phyloP scores from a whole-genome alignment of 2,329 filamentous ascomycete species.

The Paracoccidioides lutzii region DNA sequence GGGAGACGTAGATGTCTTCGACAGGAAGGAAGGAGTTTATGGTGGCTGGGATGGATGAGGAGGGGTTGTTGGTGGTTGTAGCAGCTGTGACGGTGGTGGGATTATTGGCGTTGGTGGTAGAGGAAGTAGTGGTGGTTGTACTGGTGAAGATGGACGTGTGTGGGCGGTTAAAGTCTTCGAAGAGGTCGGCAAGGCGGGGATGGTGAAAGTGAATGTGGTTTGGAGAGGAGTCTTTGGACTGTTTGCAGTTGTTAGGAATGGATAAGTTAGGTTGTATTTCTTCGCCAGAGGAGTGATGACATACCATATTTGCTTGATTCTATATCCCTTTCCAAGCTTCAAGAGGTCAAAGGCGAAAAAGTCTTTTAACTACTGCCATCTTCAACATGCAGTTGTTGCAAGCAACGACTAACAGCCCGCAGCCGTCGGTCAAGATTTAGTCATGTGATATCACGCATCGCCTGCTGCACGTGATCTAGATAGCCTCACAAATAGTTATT shows the following conservation, averaged over 20 bases:
- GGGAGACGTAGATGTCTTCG: conserved; percentile 49
- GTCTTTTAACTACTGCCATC: too few species aligned
- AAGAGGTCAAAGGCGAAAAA: too few species aligned
- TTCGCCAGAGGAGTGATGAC: not conserved
- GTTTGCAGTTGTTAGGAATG: conserved; percentile 2
- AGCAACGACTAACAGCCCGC: too few species aligned
- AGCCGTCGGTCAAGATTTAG: too few species aligned
- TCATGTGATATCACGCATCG: too few species aligned
- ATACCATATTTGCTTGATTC: conserved; percentile 15
- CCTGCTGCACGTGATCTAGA: too few species aligned
- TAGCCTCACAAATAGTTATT: too few species aligned
- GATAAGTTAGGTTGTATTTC: conserved; percentile 2
- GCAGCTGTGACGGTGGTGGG: not conserved
- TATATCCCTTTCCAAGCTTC: not conserved
- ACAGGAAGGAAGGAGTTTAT: conserved; percentile 32
- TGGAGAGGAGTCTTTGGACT: conserved; percentile 40
- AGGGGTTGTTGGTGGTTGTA: conserved; percentile 7
- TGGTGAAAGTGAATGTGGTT: conserved; percentile 38
- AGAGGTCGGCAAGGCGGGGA: conserved; percentile 36
- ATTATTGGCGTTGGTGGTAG: conserved; percentile 10
- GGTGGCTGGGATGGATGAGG: conserved; percentile 10
- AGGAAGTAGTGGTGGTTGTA: conserved; percentile 15
- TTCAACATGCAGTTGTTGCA: too few species aligned
- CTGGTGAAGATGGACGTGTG: conserved; percentile 23
- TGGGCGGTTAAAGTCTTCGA: conserved; percentile 38